These are phyloP conservation scores for Piper longum DNA, from an alignment of 164 flowering plant species.

Conservation along the genomic window DNA sequence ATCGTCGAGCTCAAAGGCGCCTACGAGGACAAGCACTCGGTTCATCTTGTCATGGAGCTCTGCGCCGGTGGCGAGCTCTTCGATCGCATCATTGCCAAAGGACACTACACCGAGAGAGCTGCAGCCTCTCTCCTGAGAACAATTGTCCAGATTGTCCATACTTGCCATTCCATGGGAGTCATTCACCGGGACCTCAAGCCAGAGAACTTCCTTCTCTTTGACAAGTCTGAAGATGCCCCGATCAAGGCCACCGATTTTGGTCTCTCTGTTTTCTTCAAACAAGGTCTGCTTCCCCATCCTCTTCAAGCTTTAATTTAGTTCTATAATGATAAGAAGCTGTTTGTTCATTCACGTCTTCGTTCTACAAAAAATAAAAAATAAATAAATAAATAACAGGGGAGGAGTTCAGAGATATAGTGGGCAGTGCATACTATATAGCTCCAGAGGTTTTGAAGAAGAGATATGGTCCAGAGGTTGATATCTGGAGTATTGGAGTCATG, in stretches of 20 bases:
- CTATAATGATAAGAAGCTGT: neutral
- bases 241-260: slow-evolving; percentile 29
- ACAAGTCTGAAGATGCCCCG: slow-evolving; percentile 3
- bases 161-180: too few relatives aligned
- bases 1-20: slow-evolving; percentile 20
- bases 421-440: too few relatives aligned
- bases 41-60: too few relatives aligned
- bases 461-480: slow-evolving; percentile 16
- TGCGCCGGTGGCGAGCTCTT: slow-evolving; percentile 3
- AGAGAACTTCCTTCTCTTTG: too few relatives aligned
- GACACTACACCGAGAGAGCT: slow-evolving; percentile 23
- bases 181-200: too few relatives aligned
- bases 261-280: slow-evolving; percentile 22
- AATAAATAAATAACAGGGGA: slow-evolving; percentile 26
- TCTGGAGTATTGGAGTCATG: slow-evolving; percentile 87
- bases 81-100: slow-evolving; percentile 23
- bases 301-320: neutral
- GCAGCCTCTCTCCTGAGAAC: slow-evolving; percentile 7
- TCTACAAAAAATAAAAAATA: neutral
- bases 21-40: slow-evolving; percentile 11
- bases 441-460: too few relatives aligned
- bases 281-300: slow-evolving; percentile 7
- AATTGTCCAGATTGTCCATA: too few relatives aligned
- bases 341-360: neutral
- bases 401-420: slow-evolving; percentile 28